Base-by-base conservation (phyloP, 306 rosid genomes). In the Oxytropis ochrocephala region DNA sequence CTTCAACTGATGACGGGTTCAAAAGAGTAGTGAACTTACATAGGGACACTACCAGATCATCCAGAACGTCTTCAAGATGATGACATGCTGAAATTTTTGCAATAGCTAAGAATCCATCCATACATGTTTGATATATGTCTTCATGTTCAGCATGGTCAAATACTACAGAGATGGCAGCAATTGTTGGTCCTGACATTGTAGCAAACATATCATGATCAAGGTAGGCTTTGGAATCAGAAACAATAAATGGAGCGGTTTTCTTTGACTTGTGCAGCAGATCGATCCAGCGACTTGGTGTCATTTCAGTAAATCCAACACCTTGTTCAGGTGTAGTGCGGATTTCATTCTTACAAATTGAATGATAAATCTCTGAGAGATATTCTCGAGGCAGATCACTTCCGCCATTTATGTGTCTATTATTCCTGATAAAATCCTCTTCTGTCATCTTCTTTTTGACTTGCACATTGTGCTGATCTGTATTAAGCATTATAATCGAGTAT, bases 391-490 rank as follows among this genome's bases (percentile, higher is more conserved):
- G 91, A 82, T 94, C 99, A 75, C 59, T 82, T 71, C 97, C 97
- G 57, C 92, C 97, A 75, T 94, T 94, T 67, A 94, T 94, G 76
- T 78, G 89, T 72, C 99, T 79, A 84, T 87, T 89, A 78, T 94
- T 94, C 75, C 95, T 82, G 54, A 94, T 86, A 82, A 91, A 94
- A 78, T 91, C 95, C 70, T 87, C 96, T 81, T 87, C 97, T 4
- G 99, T 91, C 99, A 94, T 94, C 84, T 91, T 91, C 80, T 87
- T 91, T 86, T 91, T 94, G 73, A 94, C 97, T 78, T 94, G 99
- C 30, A 73, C 78, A 80, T 92, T 92, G 82, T 92, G 98, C 84
- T 79, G 98, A 79, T 92, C 96, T 71, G 98, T 92, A 60, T 92
- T 92, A 8, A 92, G 98, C 92, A 92, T 66, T 75, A 89, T 92